Conservation (phyloP, 768 basidiomycete species). For the Mycena epipterygia region DNA sequence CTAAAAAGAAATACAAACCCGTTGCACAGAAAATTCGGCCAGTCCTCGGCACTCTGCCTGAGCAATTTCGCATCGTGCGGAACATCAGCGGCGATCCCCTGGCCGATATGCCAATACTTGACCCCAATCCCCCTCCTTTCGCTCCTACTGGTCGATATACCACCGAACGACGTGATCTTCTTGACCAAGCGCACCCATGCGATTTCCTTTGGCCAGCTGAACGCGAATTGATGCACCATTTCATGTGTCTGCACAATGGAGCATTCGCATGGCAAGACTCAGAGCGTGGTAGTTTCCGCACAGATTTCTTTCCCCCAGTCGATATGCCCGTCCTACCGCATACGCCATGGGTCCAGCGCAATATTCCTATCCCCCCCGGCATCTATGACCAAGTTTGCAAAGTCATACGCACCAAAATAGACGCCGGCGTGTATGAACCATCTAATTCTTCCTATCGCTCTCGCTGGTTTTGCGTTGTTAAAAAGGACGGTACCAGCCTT, state of each 20-base stretch:
- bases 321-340: slow-evolving; percentile 3
- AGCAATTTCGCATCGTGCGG: slow-evolving; percentile 33
- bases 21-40: slow-evolving; percentile 38
- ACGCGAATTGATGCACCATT: slow-evolving; percentile 11
- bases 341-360: slow-evolving; percentile 28
- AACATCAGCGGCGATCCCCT: slow-evolving; percentile 31
- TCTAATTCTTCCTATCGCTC: slow-evolving; percentile 10
- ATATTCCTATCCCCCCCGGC: slow-evolving; percentile 41
- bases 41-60: slow-evolving; percentile 24
- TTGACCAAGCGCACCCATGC: slow-evolving; percentile 8
- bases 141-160: slow-evolving; percentile 23
- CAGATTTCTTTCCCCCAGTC: slow-evolving; percentile 7
- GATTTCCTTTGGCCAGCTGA: slow-evolving; percentile 36
- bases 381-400: slow-evolving; percentile 27
- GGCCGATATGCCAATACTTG: slow-evolving; percentile 5
- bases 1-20: slow-evolving; percentile 39
- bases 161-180: background rate
- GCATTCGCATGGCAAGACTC: slow-evolving; percentile 36
- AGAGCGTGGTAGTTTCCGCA: slow-evolving; percentile 32
- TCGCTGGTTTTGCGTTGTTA: slow-evolving; percentile 33
- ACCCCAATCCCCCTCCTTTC: slow-evolving; percentile 16
- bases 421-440: slow-evolving; percentile 4
- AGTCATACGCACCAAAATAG: slow-evolving; percentile 1
- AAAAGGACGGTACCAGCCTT: slow-evolving; percentile 32
- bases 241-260: slow-evolving; percentile 29